These are phyloP conservation scores for Rhizomucor miehei DNA, from an alignment of 371 early-diverging fungal genomes.

Conservation along the genomic window DNA sequence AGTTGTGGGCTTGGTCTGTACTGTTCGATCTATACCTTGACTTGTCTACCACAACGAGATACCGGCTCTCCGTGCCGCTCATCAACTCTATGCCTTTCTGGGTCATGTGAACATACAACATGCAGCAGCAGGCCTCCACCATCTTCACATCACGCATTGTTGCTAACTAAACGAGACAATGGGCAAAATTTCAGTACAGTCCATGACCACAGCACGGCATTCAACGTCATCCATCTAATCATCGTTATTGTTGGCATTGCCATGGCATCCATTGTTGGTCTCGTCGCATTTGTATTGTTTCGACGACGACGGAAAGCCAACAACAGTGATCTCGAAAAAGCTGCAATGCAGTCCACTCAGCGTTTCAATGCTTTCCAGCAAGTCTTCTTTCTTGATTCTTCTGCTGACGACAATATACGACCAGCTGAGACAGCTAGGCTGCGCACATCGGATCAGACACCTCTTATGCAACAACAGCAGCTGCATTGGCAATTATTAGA, in stretches of 20 bases:
- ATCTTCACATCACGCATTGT: neutral
- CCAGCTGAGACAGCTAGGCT: neutral
- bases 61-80: slow-evolving; percentile 1
- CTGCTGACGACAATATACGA: neutral
- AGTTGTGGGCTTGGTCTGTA: no score
- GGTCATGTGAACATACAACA: no score
- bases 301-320: slow-evolving; percentile 10
- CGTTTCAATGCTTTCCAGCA: neutral
- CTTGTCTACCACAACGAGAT: neutral
- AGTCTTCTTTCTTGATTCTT: neutral
- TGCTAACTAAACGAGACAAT: slow-evolving; percentile 1
- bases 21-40: no score
- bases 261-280: slow-evolving; percentile 23
- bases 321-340: slow-evolving; percentile 1
- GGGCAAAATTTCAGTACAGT: slow-evolving; percentile 13
- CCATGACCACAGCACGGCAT: slow-evolving; percentile 25
- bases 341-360: neutral
- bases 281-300: slow-evolving; percentile 25
- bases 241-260: slow-evolving; percentile 33
- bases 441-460: slow-evolving; percentile 1
- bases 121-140: neutral
- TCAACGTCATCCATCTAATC: slow-evolving; percentile 36
- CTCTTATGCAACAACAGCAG: slow-evolving; percentile 16
- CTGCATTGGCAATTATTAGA: slow-evolving; percentile 12
- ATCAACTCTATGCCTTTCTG: neutral